A percentile compares a stretch with the other conserved stretches of the same genome.
These are phyloP conservation scores for Blechomonas ayalai DNA, from an alignment of 208 protist species.

Conservation along the genomic window DNA sequence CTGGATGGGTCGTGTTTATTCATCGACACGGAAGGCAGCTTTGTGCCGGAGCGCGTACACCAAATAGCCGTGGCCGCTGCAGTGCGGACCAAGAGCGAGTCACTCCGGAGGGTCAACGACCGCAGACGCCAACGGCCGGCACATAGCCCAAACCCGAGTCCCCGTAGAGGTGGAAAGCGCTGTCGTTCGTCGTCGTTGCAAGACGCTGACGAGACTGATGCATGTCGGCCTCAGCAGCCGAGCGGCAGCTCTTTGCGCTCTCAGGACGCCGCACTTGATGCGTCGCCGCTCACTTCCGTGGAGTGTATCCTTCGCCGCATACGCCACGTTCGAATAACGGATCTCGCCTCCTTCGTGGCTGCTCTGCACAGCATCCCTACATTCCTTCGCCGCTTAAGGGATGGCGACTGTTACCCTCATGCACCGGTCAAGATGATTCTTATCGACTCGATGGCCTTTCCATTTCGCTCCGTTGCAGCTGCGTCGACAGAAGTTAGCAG, in stretches of 20 bases:
- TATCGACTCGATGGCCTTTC: slow-evolving; percentile 85
- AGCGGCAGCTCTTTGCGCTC: too few relatives aligned
- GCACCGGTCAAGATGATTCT: slow-evolving; percentile 49
- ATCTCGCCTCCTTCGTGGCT: slow-evolving; percentile 45
- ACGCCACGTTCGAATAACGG: slow-evolving; percentile 56
- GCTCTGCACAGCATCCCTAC: slow-evolving; percentile 38
- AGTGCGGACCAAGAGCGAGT: too few relatives aligned
- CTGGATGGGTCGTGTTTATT: slow-evolving; percentile 62
- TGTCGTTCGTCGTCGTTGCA: too few relatives aligned
- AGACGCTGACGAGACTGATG: too few relatives aligned
- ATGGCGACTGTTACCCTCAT: background rate
- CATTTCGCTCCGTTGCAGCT: slow-evolving; percentile 38
- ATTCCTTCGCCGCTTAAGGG: slow-evolving; percentile 6
- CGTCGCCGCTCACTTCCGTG: too few relatives aligned
- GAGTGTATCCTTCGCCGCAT: slow-evolving; percentile 54
- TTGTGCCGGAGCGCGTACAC: slow-evolving; percentile 57
- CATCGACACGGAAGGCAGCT: slow-evolving; percentile 92
- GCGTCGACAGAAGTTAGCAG: background rate
- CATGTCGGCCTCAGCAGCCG: too few relatives aligned
- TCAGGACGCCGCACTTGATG: too few relatives aligned
- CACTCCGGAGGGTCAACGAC: too few relatives aligned
- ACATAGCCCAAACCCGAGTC: too few relatives aligned
- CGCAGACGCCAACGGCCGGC: too few relatives aligned
- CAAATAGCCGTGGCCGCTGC: slow-evolving; percentile 71
- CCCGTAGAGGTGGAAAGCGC: too few relatives aligned